A percentile compares a stretch with the other conserved stretches of the same genome.
phyloP scores from a whole-genome alignment of 2,329 filamentous ascomycete species.

The Venturia oleaginea region DNA sequence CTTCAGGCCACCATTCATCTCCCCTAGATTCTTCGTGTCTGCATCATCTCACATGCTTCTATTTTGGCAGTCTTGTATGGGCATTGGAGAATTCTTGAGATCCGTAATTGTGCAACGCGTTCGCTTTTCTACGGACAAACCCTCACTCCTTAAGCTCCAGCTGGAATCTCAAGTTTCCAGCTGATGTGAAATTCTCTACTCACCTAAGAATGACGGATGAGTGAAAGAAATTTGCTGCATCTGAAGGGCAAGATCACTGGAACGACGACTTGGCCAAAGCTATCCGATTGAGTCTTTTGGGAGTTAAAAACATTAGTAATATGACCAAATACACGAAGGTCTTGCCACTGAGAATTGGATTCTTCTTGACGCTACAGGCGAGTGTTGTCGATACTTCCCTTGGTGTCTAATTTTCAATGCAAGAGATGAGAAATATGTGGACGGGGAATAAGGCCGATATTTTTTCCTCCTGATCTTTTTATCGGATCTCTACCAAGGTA shows the following conservation, averaged over 20 bases:
- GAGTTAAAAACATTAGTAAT: conserved; percentile 22
- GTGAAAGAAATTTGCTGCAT: conserved; percentile 18
- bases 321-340: conserved; percentile 20
- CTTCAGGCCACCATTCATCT: too few relatives aligned
- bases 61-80: too few relatives aligned
- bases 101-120: too few relatives aligned
- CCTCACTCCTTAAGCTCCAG: conserved; percentile 20
- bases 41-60: too few relatives aligned
- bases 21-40: too few relatives aligned
- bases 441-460: too few relatives aligned
- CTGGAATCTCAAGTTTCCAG: conserved; percentile 28
- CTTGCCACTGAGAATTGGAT: conserved; percentile 14
- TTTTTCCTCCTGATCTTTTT: too few relatives aligned
- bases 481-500: too few relatives aligned
- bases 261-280: conserved; percentile 18
- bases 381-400: not conserved
- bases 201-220: conserved; percentile 27
- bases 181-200: conserved; percentile 27
- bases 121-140: conserved; percentile 27
- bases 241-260: conserved; percentile 6
- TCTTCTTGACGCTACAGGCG: not conserved
- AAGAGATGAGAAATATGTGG: too few relatives aligned
- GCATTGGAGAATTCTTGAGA: too few relatives aligned
- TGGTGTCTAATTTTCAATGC: not conserved
- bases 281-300: conserved; percentile 18